Percentiles rank a stretch among this genome's conserved stretches.
Conservation (phyloP, 2,329 filamentous ascomycete genomes). For the Verticillium longisporum region DNA sequence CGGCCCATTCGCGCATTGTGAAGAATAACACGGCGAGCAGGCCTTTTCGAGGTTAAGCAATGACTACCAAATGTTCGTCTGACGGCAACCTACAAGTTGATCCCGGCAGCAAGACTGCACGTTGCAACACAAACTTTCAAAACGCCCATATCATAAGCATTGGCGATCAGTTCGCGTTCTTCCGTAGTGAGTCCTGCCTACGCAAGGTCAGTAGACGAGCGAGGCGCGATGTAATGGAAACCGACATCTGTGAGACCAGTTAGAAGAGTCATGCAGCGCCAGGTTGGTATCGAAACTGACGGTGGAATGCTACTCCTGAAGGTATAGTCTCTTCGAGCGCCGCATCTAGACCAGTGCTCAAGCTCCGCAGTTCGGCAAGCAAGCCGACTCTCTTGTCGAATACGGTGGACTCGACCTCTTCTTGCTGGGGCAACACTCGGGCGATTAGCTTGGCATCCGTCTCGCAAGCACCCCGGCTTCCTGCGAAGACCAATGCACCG, state of each 20-base stretch:
- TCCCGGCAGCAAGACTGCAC: constrained; percentile 75
- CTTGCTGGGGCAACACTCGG: constrained; percentile 51
- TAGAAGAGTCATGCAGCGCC: too few species aligned
- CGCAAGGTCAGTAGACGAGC: constrained; percentile 14
- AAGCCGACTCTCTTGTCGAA: constrained; percentile 56
- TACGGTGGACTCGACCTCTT: constrained; percentile 37
- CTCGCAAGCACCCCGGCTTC: constrained; percentile 62
- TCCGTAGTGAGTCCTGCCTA: constrained; percentile 66
- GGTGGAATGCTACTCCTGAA: constrained; percentile 68
- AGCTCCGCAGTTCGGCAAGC: constrained; percentile 57
- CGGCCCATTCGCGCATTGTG: constrained; percentile 71
- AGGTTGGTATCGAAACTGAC: constrained; percentile 31
- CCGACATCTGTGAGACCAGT: constrained; percentile 26
- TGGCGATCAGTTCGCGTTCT: constrained; percentile 65
- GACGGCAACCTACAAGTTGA: constrained; percentile 49
- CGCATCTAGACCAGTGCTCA: constrained; percentile 60
- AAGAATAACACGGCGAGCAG: constrained; percentile 66
- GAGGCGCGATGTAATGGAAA: constrained; percentile 2
- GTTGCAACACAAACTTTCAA: constrained; percentile 70
- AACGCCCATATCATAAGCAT: constrained; percentile 61
- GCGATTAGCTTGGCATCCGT: constrained; percentile 62
- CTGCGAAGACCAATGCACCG: constrained; percentile 67
- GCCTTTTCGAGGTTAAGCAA: constrained; percentile 20
- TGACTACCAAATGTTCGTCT: not conserved
- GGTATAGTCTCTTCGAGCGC: constrained; percentile 57